Evolutionary conservation across 139 green algal species (phyloP), one percentile per base, ranked within the genome.

Genomic region (Chlamydomonas eustigma): DNA sequence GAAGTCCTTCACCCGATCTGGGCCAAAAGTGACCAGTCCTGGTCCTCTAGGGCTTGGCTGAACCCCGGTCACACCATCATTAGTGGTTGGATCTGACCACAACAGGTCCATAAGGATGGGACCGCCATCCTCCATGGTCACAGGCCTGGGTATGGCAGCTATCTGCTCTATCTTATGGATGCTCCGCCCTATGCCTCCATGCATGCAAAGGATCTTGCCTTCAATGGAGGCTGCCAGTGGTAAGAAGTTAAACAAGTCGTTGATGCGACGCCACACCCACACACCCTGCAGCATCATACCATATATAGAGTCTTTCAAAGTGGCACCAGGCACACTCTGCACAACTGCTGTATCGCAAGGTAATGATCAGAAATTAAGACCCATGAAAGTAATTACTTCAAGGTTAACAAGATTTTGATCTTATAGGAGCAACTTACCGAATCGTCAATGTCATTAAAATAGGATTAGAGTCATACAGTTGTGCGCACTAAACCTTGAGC

Each of bases 211-310:
- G 78, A 74, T 72, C 65, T 87, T 92, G 78, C 91, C 84, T 84
- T 98, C 94, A 50, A 99, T 98, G 25, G 91, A 78, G 8, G 95
- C 96, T 1, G 95, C 95, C 67, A 99, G 88, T 0, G 96, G 96
- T 76, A 99, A 86, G 90, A 92, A 99, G 85, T 99, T 98, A 90
- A 99, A 99, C 44, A 99, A 84, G 36, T 88, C 80, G 86, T 99
- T 99, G 78, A 99, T 90, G 78, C 95, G 90, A 51, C 92, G 87
- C 95, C 95, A 99, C 71, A 92, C 93, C 67, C 82, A 91, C 39
- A 96, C 81, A 63, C 93, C 93, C 28, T 85, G 66, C 32, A 58
- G 44, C 44, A 58, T 58, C 12, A 12, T 28, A 58, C 44, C 44
- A 28, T 58, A 12, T 28, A 28, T 18, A 58, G 44, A 12, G 18